A percentile compares a stretch with the other conserved stretches of the same genome.
These are phyloP conservation scores for Ormosia semicastrata DNA, from an alignment of 306 rosid species.

Conservation along the genomic window DNA sequence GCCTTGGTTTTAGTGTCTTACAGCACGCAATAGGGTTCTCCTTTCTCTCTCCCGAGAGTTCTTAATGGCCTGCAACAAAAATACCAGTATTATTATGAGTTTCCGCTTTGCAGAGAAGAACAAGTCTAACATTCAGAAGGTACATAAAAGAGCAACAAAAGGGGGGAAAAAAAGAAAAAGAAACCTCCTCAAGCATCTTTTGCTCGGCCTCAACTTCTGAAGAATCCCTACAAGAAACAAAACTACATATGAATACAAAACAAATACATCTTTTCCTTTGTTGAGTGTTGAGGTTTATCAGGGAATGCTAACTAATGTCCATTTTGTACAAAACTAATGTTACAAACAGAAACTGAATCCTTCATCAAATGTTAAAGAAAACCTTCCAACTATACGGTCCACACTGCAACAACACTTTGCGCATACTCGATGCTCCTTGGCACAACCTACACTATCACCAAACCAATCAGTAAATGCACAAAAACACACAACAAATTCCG, in stretches of 20 bases:
- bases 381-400: conserved; percentile 76
- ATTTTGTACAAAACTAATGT: conserved; percentile 3
- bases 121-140: conserved; percentile 8
- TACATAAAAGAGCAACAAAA: background rate
- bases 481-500: background rate
- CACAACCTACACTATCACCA: conserved; percentile 63
- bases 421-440: conserved; percentile 85
- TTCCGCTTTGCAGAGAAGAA: background rate
- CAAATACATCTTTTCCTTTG: background rate
- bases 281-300: background rate
- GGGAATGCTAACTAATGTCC: background rate
- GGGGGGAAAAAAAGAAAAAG: background rate
- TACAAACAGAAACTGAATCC: conserved; percentile 25
- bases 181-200: conserved; percentile 83
- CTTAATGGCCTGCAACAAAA: conserved; percentile 65
- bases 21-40: conserved; percentile 75
- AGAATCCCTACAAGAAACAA: conserved; percentile 49
- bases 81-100: conserved; percentile 15
- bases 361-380: conserved; percentile 21
- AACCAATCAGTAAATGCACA: conserved; percentile 9
- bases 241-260: background rate
- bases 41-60: conserved; percentile 84
- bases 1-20: conserved; percentile 38
- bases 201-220: conserved; percentile 90
- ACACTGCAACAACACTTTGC: conserved; percentile 78